Conservation (phyloP, 164 flowering plant species). For the Kalanchoe fedtschenkoi region DNA sequence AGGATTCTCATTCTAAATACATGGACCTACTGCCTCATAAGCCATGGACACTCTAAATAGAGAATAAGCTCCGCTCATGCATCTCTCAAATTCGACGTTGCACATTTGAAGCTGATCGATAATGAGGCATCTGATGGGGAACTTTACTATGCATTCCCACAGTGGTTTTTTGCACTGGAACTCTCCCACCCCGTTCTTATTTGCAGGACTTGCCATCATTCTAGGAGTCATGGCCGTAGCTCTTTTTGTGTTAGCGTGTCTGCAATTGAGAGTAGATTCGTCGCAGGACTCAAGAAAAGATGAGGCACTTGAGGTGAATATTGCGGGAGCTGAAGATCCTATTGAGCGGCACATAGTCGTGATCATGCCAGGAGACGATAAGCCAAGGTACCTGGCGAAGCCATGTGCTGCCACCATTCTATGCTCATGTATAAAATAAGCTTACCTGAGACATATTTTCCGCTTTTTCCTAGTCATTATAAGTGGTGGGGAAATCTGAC, state of each 20-base stretch:
- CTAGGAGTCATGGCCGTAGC: not conserved
- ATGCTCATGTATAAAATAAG: not conserved
- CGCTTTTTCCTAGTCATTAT: too few species aligned
- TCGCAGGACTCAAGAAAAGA: not conserved
- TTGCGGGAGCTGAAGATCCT: not conserved
- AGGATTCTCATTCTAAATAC: slow-evolving; percentile 2
- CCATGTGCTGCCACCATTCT: not conserved
- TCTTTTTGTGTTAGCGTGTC: not conserved
- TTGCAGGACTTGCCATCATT: slow-evolving; percentile 1
- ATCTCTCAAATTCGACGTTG: not conserved
- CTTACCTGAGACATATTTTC: too few species aligned
- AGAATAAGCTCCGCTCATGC: not conserved
- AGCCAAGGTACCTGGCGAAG: not conserved
- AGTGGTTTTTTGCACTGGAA: not conserved
- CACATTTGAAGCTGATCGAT: not conserved
- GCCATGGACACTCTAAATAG: not conserved
- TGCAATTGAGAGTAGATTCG: not conserved
- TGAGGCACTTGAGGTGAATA: not conserved
- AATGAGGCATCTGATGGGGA: slow-evolving; percentile 1
- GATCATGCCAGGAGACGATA: not conserved
- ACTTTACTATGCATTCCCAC: not conserved
- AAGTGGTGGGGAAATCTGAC: too few species aligned
- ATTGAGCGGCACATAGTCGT: not conserved
- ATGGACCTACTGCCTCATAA: not conserved
- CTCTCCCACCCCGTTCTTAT: not conserved